Percentiles rank a stretch among this genome's conserved stretches.
These are phyloP conservation scores for Kernera saxatilis DNA, from an alignment of 345 rosid species.

Conservation along the genomic window DNA sequence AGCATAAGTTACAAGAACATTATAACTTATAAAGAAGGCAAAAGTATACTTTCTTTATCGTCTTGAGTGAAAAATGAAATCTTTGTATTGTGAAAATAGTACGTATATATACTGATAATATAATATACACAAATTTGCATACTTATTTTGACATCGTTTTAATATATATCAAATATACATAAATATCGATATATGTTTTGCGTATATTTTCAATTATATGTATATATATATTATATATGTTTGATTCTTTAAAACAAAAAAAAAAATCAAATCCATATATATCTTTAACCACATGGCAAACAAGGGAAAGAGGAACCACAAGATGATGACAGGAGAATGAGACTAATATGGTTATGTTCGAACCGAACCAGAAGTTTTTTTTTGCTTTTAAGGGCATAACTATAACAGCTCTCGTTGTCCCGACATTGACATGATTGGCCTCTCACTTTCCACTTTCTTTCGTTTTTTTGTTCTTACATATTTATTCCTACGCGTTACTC, in stretches of 20 bases:
- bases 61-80: no score
- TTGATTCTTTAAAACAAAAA: neutral
- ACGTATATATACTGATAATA: no score
- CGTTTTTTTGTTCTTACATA: neutral
- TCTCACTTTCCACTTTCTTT: neutral
- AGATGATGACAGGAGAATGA: conserved; percentile 7
- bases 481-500: neutral
- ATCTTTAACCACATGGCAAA: conserved; percentile 2
- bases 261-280: neutral
- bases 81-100: no score
- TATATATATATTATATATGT: no score
- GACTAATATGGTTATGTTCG: conserved; percentile 9
- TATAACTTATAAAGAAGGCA: neutral
- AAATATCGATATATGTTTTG: no score
- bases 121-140: no score
- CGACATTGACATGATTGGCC: conserved; percentile 19
- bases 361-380: conserved; percentile 14
- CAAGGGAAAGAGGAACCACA: neutral
- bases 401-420: neutral
- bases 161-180: no score
- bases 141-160: no score
- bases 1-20: neutral
- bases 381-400: conserved; percentile 4
- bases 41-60: no score
- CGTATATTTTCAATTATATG: no score